Evolutionary conservation across 345 rosid species (phyloP).

Genomic region (Isatis tinctoria): DNA sequence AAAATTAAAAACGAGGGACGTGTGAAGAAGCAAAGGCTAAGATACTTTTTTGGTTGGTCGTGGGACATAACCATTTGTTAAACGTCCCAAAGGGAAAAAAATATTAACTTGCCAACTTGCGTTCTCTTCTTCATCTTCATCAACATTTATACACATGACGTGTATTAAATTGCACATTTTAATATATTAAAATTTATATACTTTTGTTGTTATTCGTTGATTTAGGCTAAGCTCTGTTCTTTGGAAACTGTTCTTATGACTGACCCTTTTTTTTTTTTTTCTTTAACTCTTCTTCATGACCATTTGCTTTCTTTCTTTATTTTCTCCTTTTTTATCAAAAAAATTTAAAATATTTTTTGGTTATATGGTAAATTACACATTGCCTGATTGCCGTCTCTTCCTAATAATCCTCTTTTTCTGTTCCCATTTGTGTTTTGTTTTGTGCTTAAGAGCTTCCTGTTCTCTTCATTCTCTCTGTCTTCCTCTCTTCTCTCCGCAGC

Average conservation of each 20-base stretch:
- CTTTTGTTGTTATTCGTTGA: slow-evolving; percentile 13
- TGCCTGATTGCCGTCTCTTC: slow-evolving; percentile 25
- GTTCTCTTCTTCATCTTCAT: not conserved
- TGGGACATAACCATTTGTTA: slow-evolving; percentile 6
- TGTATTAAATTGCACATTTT: not conserved
- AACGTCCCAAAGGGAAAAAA: not conserved
- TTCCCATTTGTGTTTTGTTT: slow-evolving; percentile 17
- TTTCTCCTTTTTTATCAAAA: not conserved
- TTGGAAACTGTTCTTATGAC: slow-evolving; percentile 24
- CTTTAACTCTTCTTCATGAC: not conserved
- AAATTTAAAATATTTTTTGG: not conserved
- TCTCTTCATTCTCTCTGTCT: not conserved
- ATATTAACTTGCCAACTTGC: slow-evolving; percentile 1
- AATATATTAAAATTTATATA: not conserved
- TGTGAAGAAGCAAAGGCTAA: slow-evolving; percentile 24
- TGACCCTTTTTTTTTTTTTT: slow-evolving; percentile 4
- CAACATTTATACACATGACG: not conserved
- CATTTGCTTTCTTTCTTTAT: slow-evolving; percentile 12
- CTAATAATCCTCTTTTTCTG: slow-evolving; percentile 26
- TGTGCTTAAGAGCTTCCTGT: slow-evolving; percentile 5
- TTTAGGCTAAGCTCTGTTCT: slow-evolving; percentile 11
- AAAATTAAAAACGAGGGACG: slow-evolving; percentile 14
- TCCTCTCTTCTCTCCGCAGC: not conserved
- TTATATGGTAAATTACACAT: slow-evolving; percentile 23
- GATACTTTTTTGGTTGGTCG: not conserved